Evolutionary conservation across 768 basidiomycete genomes (phyloP), one percentile per base, ranked within the genome.

Genomic region (Mycena galopus): DNA sequence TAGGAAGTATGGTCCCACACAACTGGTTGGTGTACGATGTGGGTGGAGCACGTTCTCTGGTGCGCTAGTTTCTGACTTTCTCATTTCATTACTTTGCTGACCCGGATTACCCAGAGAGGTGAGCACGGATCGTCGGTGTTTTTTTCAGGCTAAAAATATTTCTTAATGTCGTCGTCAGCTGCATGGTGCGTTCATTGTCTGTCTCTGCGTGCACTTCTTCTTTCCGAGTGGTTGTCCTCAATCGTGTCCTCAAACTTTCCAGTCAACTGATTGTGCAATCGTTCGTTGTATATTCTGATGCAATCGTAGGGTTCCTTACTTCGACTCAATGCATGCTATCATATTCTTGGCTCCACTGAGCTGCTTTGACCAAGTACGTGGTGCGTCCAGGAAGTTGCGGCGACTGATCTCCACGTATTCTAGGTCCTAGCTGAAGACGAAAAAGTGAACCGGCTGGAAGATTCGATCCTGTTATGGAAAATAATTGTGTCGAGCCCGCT

Each of bases 331-430:
- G 64, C 59, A 73, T 51, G 88, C 86, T 25, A 86, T 88, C 69
- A 84, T 88, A 39, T 88, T 88, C 75, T 77, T 88, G 53, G 87
- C 87, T 7, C 87, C 87, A 16, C 80, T 88, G 59, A 86, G 86
- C 66, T 84, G 85, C 67, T 88, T 88, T 75, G 87, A 88, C 67
- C 87, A 88, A 71, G 69, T 61, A n/a, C 12, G 9, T 8, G 3
- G 19, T 12, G 25, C 16, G 19, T 14, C 6, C 50, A 21, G 12
- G 25, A 16, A 32, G 37, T 53, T 32, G 19, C 23, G 32, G 17
- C 11, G 61, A 50, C 44, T 53, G 37, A 59, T 11, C 17, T 7
- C 30, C 21, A 2, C 23, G 9, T 12, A 25, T 33, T 19, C 17
- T 58, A 68, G 67, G 69, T 84, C 16, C 80, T 88, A 14, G 83